Percentiles rank a stretch among this genome's conserved stretches.
Conservation (phyloP, 441 rosid species). For the Corymbia calophylla region DNA sequence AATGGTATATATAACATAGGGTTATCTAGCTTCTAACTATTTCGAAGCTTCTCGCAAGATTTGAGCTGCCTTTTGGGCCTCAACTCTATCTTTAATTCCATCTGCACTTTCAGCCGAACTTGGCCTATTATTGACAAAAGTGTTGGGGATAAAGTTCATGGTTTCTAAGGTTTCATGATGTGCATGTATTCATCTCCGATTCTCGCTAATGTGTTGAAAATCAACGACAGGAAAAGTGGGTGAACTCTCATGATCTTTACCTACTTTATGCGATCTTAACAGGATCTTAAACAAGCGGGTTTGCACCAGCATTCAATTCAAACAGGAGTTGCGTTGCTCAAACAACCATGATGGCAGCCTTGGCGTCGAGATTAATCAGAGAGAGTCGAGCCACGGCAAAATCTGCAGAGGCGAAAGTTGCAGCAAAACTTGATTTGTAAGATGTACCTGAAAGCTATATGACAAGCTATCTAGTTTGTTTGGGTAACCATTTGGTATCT, state of each 20-base stretch:
- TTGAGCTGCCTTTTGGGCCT: background rate
- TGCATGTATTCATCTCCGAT: background rate
- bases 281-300: background rate
- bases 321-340: background rate
- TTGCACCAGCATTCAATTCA: background rate
- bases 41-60: background rate
- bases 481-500: background rate
- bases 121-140: background rate
- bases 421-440: background rate
- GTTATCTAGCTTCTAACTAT: background rate
- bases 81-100: background rate
- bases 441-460: background rate
- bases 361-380: background rate
- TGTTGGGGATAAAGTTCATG: background rate
- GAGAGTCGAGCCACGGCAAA: background rate
- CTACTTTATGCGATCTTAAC: background rate
- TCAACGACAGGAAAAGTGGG: background rate
- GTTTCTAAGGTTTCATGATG: background rate
- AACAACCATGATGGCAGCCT: background rate
- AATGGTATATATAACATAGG: background rate
- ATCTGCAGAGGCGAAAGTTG: background rate
- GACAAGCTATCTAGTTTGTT: background rate
- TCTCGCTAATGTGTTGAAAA: background rate
- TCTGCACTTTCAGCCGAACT: background rate
- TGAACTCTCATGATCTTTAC: background rate